Evolutionary conservation across 2,329 filamentous ascomycete genomes (phyloP), one percentile per base, ranked within the genome.

Genomic region (Pyrenophora seminiperda): DNA sequence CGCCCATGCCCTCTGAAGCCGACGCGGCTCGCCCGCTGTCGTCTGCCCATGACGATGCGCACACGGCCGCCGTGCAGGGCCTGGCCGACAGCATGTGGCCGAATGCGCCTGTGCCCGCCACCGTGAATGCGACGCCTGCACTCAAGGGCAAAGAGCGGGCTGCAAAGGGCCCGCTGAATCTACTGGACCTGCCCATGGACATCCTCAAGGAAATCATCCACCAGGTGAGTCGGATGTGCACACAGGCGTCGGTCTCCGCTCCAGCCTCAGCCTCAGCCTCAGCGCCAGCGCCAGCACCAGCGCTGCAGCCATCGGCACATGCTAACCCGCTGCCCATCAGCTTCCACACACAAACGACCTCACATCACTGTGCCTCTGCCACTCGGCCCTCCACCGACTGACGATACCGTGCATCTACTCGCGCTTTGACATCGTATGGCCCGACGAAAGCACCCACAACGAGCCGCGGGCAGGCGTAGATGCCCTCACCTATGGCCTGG

Each of bases 381-480:
- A 91, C 74, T 91, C 89, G 11, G 85, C 86, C 20, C 81, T 95
- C 10, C 88, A 94, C 73, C 79, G 81, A 34, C 81, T 94, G 46
- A 84, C 88, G 0, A 85, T 90, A 18, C 89, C 90, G 14, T 84
- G 87, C 62, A 91, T 94, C 58, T 94, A 94, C 75, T 88, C 88
- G 14, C 84, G 88, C 53, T 94, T 94, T 73, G 90, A 94, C 67
- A 94, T 94, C 57, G 88, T 93, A 33, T 94, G 90, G 90, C 90
- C 90, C 0, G 89, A 93, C 65, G 83, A 83, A 24, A 81, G 82
- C 56, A 78, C 82, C 6, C 79, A 84, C 7, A 77, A 82, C 2
- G 84, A 88, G 61, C 85, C 87, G 45, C 81, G 86, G 34, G 85
- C 85, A 32, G 88, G 87, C 49, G 89, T 94, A 22, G 89, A 94